Evolutionary conservation across 2,329 filamentous ascomycete genomes (phyloP), one percentile per base, ranked within the genome.

Genomic region (Atkinsonella hypoxylon): DNA sequence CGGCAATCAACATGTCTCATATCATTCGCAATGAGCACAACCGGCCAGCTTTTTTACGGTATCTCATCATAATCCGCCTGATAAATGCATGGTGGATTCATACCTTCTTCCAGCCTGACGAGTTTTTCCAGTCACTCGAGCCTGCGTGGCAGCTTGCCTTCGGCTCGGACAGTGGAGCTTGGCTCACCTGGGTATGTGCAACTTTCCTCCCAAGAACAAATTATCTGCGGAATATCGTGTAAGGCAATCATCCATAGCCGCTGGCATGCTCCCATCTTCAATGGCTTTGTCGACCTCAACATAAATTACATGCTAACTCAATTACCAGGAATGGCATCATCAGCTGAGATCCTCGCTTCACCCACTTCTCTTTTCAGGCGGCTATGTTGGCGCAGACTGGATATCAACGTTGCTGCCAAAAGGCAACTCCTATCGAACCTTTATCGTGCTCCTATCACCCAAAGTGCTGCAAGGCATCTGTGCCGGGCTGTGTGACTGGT

Each of bases 51-150:
- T 64, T 68, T 49, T 54, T 67, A 4, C 59, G 57, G 45, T 54
- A 61, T 53, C 67, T 80, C 49, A 59, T 96, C 57, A 73, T 79
- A 40, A 78, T 95, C 55, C 87, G 93, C 50, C 76, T 91, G 56
- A 66, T 87, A 64, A 95, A 95, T 70, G 83, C 89, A 32, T 74
- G 93, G 59, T 81, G 76, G 55, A 74, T 94, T 51, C 75, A 79
- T 57, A 97, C 93, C 18, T 98, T 96, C 67, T 98, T 98, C 70
- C 93, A 98, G 67, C 93, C 93, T 30, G 93, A 98, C 71, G 93
- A 98, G 68, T 97, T 88, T 72, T 98, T 93, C 62, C 93, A 98
- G 64, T 86, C 89, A 1, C 78, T 97, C 43, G 93, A 98, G 70
- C 91, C 93, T 49, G 93, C 93, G 57, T 97, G 91, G 90, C 75